Evolutionary conservation across 2,329 filamentous ascomycete genomes (phyloP).

Genomic region (Diaporthe sp.): DNA sequence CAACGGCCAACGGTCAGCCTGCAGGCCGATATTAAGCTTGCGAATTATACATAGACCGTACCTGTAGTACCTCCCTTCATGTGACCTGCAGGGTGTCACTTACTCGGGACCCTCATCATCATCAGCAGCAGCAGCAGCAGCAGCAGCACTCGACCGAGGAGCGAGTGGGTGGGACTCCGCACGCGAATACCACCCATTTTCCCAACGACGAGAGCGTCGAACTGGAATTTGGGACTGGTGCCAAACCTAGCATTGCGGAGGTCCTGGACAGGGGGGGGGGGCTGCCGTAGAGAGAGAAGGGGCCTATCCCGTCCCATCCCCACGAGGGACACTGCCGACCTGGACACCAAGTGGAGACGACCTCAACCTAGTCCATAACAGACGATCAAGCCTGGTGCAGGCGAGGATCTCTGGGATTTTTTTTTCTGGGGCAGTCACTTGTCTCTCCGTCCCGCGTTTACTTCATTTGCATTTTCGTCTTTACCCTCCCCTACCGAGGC

Average conservation of each 20-base stretch:
- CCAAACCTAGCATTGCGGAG: constrained; percentile 27
- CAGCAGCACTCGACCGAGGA: constrained; percentile 1
- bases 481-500: neutral
- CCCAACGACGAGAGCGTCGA: constrained; percentile 23
- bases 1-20: constrained; percentile 29
- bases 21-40: constrained; percentile 20
- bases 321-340: constrained; percentile 33
- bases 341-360: constrained; percentile 23
- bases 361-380: constrained; percentile 33
- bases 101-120: constrained; percentile 8
- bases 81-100: constrained; percentile 10
- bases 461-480: neutral
- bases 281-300: neutral
- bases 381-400: constrained; percentile 21
- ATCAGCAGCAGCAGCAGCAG: neutral
- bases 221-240: constrained; percentile 3
- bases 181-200: constrained; percentile 16
- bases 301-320: constrained; percentile 24
- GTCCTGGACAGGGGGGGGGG: constrained; percentile 14
- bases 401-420: constrained; percentile 14
- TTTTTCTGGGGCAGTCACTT: neutral
- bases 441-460: constrained; percentile 10
- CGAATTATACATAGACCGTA: constrained; percentile 4
- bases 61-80: neutral
- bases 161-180: constrained; percentile 17